phyloP scores from a whole-genome alignment of 2,329 filamentous ascomycete genomes.

The Fusarium ramigenum region DNA sequence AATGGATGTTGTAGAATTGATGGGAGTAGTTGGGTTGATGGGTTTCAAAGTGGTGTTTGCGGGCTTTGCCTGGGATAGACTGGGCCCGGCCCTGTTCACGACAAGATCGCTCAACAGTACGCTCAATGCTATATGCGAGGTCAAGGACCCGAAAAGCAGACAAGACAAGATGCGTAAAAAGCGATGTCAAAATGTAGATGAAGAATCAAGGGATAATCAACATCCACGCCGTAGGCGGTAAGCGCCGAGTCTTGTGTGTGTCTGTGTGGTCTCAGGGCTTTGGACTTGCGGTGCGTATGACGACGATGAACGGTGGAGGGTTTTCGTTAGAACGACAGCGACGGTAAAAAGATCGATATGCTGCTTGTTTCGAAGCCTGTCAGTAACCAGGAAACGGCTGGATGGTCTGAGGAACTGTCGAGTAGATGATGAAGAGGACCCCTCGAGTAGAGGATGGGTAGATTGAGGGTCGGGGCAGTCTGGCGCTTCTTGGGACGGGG shows the following conservation, averaged over 20 bases:
- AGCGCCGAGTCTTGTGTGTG: conserved; percentile 45
- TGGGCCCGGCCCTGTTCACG: conserved; percentile 40
- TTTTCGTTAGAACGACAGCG: conserved; percentile 33
- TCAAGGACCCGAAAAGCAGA: conserved; percentile 36
- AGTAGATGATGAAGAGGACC: conserved; percentile 22
- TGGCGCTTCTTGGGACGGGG: conserved; percentile 39
- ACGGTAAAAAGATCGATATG: conserved; percentile 8
- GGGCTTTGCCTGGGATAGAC: conserved; percentile 48
- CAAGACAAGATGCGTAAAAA: conserved; percentile 25
- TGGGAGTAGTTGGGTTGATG: conserved; percentile 30
- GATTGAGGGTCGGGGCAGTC: conserved; percentile 28
- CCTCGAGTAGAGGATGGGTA: conserved; percentile 20
- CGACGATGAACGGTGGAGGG: conserved; percentile 37
- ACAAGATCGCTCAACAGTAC: conserved; percentile 43
- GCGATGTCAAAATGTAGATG: conserved; percentile 32
- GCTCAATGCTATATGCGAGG: conserved; percentile 40
- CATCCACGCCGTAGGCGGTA: conserved; percentile 47
- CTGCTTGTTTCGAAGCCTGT: conserved; percentile 24
- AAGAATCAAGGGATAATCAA: conserved; percentile 41
- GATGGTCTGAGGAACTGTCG: not conserved
- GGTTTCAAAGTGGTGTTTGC: conserved; percentile 42
- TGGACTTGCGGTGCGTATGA: conserved; percentile 46
- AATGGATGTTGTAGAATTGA: conserved; percentile 32
- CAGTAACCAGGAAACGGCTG: conserved; percentile 33
- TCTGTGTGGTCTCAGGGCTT: conserved; percentile 40